Base-by-base conservation (phyloP, 805 yeast species). In the Tetrapisispora pingtungensis region DNA sequence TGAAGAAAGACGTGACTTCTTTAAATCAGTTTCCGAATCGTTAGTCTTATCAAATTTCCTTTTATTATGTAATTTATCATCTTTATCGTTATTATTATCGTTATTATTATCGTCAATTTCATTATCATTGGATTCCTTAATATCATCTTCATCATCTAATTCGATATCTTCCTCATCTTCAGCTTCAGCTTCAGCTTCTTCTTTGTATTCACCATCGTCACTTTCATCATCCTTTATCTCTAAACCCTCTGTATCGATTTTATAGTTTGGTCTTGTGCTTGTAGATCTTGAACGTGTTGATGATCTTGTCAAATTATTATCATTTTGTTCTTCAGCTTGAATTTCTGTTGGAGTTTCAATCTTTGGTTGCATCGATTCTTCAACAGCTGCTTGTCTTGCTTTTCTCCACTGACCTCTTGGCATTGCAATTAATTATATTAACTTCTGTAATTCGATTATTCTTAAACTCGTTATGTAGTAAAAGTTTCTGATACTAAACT, bases 1-100 rank as follows among this genome's bases (percentile, higher is more conserved):
- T 7, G 18, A 22, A 7, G 42, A 40, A 14, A 40, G 12, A 33
- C 62, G 56, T 55, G 78, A 62, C 38, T 62, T 65, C 36, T 72
- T 73, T 8, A 22, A 22, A 22, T 22, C 26, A 7, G 17, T 10
- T 8, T n/a, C 24, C 6, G 30, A 12, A 4, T 27, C 27, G 6
- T 3, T 13, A 7, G 22, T 6, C 2, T n/a, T n/a, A 4, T 30
- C 40, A n/a, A 36, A 3, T 36, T 20, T 22, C 30, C 44, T 42
- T 13, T 42, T 42, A 4, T 22, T 22, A 22, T 22, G 5, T 22
- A 22, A 5, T 22, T 22, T 8, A 22, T 8, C 8, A 22, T 22
- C 26, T 6, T 6, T 14, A n/a, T 24, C 38, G 49, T 17, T 34
- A 8, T 28, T 38, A 17, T 42, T 50, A 40, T 47, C 52, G 38